Percentiles rank a stretch among this genome's conserved stretches.
Conservation (phyloP, 192 early-diverging fungal species). For the Pilobolus umbonatus region DNA sequence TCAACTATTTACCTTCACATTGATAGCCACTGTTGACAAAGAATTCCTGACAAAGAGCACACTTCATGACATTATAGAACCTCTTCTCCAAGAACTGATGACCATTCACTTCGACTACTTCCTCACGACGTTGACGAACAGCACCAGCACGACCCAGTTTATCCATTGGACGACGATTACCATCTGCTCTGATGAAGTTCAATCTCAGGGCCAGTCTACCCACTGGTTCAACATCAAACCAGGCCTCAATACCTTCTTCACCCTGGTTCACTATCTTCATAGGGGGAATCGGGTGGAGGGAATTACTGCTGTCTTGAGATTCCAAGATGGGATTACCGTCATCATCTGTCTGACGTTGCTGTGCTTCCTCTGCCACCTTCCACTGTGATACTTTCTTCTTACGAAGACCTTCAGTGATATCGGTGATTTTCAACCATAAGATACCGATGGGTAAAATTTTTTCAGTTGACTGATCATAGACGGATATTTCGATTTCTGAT, state of each 20-base stretch:
- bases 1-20: constrained; percentile 66
- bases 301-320: not conserved
- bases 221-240: constrained; percentile 89
- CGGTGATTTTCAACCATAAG: constrained; percentile 90
- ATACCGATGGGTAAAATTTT: constrained; percentile 71
- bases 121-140: constrained; percentile 73
- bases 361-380: constrained; percentile 38
- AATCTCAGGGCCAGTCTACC: constrained; percentile 83
- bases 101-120: constrained; percentile 80
- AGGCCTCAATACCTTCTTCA: constrained; percentile 63
- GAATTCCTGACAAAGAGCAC: constrained; percentile 93
- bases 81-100: constrained; percentile 88
- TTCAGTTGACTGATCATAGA: constrained; percentile 77
- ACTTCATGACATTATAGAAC: constrained; percentile 98
- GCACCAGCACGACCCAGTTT: constrained; percentile 70
- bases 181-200: constrained; percentile 66
- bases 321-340: not conserved
- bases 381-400: constrained; percentile 61
- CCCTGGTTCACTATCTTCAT: not conserved
- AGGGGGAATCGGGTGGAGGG: not conserved
- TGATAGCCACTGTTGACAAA: constrained; percentile 89
- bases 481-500: constrained; percentile 83
- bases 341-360: constrained; percentile 7
- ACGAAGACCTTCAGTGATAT: constrained; percentile 83
- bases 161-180: constrained; percentile 45